Base-by-base conservation (phyloP, 108 stramenopile species). In the Bacterosira constricta region DNA sequence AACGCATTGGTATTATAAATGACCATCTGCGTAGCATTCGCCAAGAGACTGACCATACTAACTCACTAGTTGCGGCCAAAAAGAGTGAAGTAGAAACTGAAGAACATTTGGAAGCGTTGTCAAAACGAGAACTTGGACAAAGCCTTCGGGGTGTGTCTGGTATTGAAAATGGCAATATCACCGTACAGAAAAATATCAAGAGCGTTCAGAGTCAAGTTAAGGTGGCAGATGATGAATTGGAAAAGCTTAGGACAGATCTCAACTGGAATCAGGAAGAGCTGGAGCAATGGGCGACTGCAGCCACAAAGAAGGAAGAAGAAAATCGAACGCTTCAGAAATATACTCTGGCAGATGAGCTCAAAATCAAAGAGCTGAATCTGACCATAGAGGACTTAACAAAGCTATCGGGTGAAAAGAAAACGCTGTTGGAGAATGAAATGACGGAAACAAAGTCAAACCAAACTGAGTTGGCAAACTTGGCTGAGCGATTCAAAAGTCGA, bases 251-350 rank as follows among this genome's bases (percentile, higher is more conserved):
- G 70, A 72, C 82, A 41, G 78, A 85, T 81, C 88, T 93, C 83
- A 90, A 94, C 71, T 93, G 88, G 87, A 96, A 92, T 73, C 95
- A 94, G 69, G 93, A 94, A 58, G 91, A 96, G 71, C 81, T 96
- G 15, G 91, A 96, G 78, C 91, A 91, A 83, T 96, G 95, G 95
- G 90, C 90, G 20, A 76, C 85, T n/a, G 95, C 95, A 12, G 87
- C 90, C 26, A 67, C 82, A 46, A 93, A 94, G 61, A 94, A 91
- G 72, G 95, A 94, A 53, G 92, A 92, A 30, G 95, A 96, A 62
- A 83, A 83, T 58, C 49, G 85, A 0, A 85, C 90, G 26, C 66
- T 94, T 6, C 82, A 94, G 52, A 83, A 84, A 49, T 96, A 94
- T 72, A 66, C 86, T 13, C 66, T 85, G 37, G 88, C 89, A 8